Conservation (phyloP, 305 asterid genomes). For the Petunia hybrid region DNA sequence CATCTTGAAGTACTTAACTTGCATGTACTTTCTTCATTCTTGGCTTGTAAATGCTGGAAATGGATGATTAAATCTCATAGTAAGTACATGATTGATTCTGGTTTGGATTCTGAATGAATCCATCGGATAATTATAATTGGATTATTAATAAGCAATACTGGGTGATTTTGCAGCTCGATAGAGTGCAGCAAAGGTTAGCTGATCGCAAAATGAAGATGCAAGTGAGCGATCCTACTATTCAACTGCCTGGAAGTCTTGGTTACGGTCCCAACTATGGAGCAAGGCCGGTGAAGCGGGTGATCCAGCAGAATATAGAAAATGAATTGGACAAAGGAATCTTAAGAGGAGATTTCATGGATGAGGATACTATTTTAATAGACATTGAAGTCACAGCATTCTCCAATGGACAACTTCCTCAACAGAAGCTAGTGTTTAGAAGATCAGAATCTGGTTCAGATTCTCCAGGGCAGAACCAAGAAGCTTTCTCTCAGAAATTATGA, state of each 20-base stretch:
- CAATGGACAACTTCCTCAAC: constrained; percentile 88
- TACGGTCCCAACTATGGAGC: constrained; percentile 98
- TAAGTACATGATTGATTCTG: not conserved
- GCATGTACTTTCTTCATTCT: not conserved
- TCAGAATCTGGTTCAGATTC: constrained; percentile 46
- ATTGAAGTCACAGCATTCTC: constrained; percentile 76
- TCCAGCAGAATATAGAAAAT: constrained; percentile 84
- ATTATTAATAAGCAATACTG: not conserved
- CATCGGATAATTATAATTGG: not conserved
- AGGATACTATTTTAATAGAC: constrained; percentile 67
- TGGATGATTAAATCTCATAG: not conserved
- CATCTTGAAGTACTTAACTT: not conserved
- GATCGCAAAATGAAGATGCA: constrained; percentile 77
- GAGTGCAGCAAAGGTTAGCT: constrained; percentile 78
- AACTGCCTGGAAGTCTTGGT: constrained; percentile 77
- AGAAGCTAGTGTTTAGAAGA: constrained; percentile 70
- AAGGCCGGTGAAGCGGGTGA: constrained; percentile 90
- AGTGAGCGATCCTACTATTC: constrained; percentile 74
- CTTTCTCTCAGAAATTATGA: constrained; percentile 44
- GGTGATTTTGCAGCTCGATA: constrained; percentile 61
- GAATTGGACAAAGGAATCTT: constrained; percentile 91
- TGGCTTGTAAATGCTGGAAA: not conserved
- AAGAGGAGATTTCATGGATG: constrained; percentile 88
- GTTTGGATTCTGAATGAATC: not conserved
- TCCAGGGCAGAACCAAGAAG: constrained; percentile 55